Evolutionary conservation across 208 protist species (phyloP).

Genomic region (Trypanosoma melophagium): DNA sequence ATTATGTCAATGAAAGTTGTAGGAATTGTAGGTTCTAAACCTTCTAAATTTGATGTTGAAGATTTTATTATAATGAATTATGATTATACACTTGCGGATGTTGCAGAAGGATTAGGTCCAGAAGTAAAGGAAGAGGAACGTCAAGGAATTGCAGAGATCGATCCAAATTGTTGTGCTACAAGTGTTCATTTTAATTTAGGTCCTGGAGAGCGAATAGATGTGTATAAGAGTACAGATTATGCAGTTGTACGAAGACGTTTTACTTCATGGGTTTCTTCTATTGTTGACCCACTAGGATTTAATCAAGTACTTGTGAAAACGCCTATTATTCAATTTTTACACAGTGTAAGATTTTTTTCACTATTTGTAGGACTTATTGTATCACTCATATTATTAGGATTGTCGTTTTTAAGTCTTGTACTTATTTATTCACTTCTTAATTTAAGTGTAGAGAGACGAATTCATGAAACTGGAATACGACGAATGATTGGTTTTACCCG

Average conservation of each 20-base stretch:
- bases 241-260: constrained; percentile 40
- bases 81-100: constrained; percentile 10
- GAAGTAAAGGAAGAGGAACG: constrained; percentile 16
- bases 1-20: constrained; percentile 30
- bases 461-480: constrained; percentile 93
- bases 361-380: constrained; percentile 91
- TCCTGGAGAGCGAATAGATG: constrained; percentile 17
- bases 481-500: constrained; percentile 89
- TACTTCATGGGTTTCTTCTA: constrained; percentile 38
- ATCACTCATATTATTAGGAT: constrained; percentile 79
- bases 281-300: constrained; percentile 59
- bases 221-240: constrained; percentile 50
- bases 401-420: constrained; percentile 81
- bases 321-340: constrained; percentile 64
- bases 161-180: constrained; percentile 33
- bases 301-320: constrained; percentile 56
- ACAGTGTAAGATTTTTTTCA: constrained; percentile 66
- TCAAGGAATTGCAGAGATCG: not conserved
- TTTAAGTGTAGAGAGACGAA: constrained; percentile 87
- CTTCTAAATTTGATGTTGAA: constrained; percentile 29
- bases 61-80: constrained; percentile 39
- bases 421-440: constrained; percentile 95
- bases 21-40: constrained; percentile 24
- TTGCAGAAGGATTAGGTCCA: constrained; percentile 36
- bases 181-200: constrained; percentile 51